phyloP scores from a whole-genome alignment of 2,329 filamentous ascomycete genomes.

The Coleophoma cylindrospora region DNA sequence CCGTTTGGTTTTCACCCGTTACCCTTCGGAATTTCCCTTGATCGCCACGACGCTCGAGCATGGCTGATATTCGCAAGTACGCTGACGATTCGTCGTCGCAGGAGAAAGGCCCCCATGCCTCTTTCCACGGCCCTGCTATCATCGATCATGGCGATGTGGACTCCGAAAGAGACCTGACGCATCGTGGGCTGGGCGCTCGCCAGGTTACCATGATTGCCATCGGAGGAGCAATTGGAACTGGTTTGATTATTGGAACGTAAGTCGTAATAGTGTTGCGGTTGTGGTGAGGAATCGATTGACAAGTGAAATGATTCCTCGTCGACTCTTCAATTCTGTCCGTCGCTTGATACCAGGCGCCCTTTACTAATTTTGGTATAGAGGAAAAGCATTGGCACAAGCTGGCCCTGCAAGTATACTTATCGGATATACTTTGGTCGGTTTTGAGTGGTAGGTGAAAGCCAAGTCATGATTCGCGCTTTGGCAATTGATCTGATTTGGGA shows the following conservation, averaged over 20 bases:
- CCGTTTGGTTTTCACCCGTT: neutral
- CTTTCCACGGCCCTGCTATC: constrained; percentile 31
- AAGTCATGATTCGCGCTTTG: no score
- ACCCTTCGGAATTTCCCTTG: neutral
- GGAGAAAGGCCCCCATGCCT: neutral
- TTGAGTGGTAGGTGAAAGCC: constrained; percentile 45
- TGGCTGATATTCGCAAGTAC: neutral
- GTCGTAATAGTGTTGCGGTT: neutral
- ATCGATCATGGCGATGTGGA: constrained; percentile 28
- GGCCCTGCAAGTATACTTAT: constrained; percentile 67
- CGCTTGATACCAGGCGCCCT: neutral
- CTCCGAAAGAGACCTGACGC: constrained; percentile 25
- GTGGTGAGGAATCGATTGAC: neutral
- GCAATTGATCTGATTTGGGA: no score
- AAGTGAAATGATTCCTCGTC: neutral
- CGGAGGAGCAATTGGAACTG: constrained; percentile 67
- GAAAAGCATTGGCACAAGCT: constrained; percentile 36
- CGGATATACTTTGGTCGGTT: constrained; percentile 63
- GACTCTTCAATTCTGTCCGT: no score
- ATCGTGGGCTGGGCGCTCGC: constrained; percentile 45
- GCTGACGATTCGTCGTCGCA: neutral
- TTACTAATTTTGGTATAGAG: constrained; percentile 8
- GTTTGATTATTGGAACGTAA: constrained; percentile 63
- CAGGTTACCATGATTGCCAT: constrained; percentile 63
- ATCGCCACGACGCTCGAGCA: neutral